phyloP scores from a whole-genome alignment of 176 grass and related monocot genomes.

The Musa acuminata region DNA sequence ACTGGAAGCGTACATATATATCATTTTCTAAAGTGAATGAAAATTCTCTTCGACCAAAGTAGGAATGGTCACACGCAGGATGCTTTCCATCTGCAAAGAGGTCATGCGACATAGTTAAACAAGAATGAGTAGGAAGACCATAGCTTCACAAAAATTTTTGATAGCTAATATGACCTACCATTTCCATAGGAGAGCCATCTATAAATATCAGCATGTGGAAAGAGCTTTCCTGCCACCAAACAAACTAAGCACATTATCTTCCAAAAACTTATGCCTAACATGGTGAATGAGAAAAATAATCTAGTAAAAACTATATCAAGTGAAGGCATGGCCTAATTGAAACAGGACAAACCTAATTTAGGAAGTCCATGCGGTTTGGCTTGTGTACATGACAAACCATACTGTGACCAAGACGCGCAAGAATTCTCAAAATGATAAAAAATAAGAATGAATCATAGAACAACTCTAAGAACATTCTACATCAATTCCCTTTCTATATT shows the following conservation, averaged over 20 bases:
- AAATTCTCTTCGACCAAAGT: constrained; percentile 70
- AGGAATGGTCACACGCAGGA: constrained; percentile 74
- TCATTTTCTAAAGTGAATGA: constrained; percentile 91
- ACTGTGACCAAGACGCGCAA: not conserved
- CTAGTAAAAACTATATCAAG: not conserved
- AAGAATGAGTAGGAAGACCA: not conserved
- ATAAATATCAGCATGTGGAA: constrained; percentile 67
- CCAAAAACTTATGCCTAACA: not conserved
- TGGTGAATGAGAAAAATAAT: not conserved
- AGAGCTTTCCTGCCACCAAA: constrained; percentile 57
- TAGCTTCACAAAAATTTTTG: not conserved
- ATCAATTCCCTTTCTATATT: no score
- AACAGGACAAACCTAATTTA: not conserved
- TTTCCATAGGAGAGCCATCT: constrained; percentile 96
- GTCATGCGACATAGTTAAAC: not conserved
- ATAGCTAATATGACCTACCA: constrained; percentile 29
- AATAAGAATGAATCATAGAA: not conserved
- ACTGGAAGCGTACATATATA: constrained; percentile 80
- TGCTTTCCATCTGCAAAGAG: constrained; percentile 70
- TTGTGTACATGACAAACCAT: not conserved
- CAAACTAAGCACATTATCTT: constrained; percentile 4
- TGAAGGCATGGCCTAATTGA: not conserved
- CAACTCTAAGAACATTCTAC: no score
- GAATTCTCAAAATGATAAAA: not conserved
- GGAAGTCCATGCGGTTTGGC: not conserved